These are phyloP conservation scores for Lactarius quietus DNA, from an alignment of 768 basidiomycete species.

Conservation along the genomic window DNA sequence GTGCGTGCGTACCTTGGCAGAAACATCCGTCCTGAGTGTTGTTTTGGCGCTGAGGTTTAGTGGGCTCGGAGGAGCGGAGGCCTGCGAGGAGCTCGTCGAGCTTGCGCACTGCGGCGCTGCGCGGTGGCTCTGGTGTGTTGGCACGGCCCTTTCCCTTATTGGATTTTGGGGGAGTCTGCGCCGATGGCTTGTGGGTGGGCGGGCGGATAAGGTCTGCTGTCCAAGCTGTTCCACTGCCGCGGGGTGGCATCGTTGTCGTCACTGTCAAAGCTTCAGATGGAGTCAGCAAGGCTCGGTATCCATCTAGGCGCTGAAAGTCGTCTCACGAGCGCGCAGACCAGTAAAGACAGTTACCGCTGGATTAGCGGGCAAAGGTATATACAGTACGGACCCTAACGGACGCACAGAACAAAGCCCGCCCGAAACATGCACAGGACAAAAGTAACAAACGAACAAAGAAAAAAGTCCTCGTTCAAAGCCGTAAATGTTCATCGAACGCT, in stretches of 20 bases:
- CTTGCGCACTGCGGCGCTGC: slow-evolving; percentile 15
- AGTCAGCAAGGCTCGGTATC: background rate
- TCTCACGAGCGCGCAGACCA: background rate
- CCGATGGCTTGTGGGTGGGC: background rate
- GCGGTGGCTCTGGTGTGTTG: slow-evolving; percentile 7
- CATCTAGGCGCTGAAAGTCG: background rate
- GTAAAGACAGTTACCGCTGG: background rate
- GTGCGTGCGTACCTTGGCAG: slow-evolving; percentile 21
- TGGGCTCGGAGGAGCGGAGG: slow-evolving; percentile 1
- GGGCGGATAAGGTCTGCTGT: slow-evolving; percentile 15
- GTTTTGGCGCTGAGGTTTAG: background rate
- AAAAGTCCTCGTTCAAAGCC: background rate
- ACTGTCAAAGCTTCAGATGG: background rate
- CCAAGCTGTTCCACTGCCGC: slow-evolving; percentile 15
- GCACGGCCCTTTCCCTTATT: slow-evolving; percentile 19
- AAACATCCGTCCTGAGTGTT: slow-evolving; percentile 14
- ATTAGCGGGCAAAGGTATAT: background rate
- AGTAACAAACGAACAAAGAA: background rate
- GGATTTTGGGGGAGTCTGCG: background rate
- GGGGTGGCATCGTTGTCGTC: slow-evolving; percentile 13
- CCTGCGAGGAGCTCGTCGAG: slow-evolving; percentile 23
- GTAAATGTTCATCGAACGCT: background rate
- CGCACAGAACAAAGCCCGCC: background rate
- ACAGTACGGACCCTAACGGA: slow-evolving; percentile 2
- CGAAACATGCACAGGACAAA: background rate